phyloP scores from a whole-genome alignment of 2,329 filamentous ascomycete species.

The Fusarium euwallaceae region DNA sequence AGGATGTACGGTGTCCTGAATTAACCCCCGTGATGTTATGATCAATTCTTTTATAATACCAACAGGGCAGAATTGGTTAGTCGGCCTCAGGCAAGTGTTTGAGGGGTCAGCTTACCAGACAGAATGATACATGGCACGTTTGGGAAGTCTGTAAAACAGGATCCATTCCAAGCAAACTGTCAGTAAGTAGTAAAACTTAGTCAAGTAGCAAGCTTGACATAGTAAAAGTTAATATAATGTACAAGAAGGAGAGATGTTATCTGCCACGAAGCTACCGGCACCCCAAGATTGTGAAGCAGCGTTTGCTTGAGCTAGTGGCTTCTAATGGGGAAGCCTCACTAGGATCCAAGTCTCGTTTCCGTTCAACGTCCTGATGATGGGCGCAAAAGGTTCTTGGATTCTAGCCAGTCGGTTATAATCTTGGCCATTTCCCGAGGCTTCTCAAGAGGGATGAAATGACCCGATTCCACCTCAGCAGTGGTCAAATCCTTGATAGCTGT shows the following conservation, averaged over 20 bases:
- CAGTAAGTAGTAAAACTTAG: too few relatives aligned
- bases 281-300: not conserved
- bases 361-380: not conserved
- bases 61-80: not conserved
- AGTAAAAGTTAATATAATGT: not conserved
- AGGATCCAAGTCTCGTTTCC: not conserved
- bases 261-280: not conserved
- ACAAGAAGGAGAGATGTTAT: not conserved
- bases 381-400: not conserved
- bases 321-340: not conserved
- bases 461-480: not conserved
- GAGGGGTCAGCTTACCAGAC: too few relatives aligned
- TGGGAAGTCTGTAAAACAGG: not conserved
- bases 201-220: rapidly evolving
- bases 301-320: not conserved
- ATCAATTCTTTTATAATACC: not conserved
- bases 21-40: not conserved
- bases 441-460: not conserved
- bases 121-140: not conserved
- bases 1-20: not conserved
- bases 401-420: not conserved
- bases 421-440: not conserved
- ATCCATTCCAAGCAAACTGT: rapidly evolving
- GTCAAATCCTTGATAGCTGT: not conserved
- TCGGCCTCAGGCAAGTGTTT: not conserved